These are phyloP conservation scores for Vicia faba DNA, from an alignment of 306 rosid species.

Conservation along the genomic window DNA sequence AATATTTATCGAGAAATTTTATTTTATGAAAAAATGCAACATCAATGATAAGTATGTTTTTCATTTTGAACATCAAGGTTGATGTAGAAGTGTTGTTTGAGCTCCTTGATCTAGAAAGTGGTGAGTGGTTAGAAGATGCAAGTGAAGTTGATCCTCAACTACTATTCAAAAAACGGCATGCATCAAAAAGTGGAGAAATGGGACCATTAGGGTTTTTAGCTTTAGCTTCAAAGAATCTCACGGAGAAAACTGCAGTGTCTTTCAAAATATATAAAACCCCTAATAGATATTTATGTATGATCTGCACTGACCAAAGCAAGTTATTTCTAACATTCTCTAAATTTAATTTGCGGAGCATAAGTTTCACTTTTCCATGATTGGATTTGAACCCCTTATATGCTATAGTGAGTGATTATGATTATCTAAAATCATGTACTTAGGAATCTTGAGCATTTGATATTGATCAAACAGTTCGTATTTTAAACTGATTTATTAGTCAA, in stretches of 20 bases:
- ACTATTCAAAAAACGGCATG: slow-evolving; percentile 49
- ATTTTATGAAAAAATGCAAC: neutral
- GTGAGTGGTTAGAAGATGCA: slow-evolving; percentile 47
- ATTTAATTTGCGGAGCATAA: too few relatives aligned
- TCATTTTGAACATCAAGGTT: slow-evolving; percentile 41
- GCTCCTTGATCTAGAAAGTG: slow-evolving; percentile 42
- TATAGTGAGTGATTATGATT: neutral
- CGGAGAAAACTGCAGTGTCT: slow-evolving; percentile 61
- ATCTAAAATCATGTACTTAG: neutral
- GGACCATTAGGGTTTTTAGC: slow-evolving; percentile 70
- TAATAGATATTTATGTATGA: slow-evolving; percentile 51
- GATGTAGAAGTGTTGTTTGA: slow-evolving; percentile 66
- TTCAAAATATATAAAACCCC: slow-evolving; percentile 51
- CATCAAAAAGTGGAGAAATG: slow-evolving; percentile 43
- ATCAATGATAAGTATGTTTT: neutral
- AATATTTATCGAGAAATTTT: neutral
- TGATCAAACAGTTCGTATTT: neutral
- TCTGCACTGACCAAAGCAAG: slow-evolving; percentile 83
- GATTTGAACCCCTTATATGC: too few relatives aligned
- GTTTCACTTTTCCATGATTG: too few relatives aligned
- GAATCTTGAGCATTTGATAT: neutral
- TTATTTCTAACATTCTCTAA: slow-evolving; percentile 32
- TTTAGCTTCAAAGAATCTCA: slow-evolving; percentile 57
- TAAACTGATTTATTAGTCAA: neutral
- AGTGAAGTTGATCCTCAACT: slow-evolving; percentile 50